phyloP scores from a whole-genome alignment of 345 rosid species.

The Hirschfeldia incana region DNA sequence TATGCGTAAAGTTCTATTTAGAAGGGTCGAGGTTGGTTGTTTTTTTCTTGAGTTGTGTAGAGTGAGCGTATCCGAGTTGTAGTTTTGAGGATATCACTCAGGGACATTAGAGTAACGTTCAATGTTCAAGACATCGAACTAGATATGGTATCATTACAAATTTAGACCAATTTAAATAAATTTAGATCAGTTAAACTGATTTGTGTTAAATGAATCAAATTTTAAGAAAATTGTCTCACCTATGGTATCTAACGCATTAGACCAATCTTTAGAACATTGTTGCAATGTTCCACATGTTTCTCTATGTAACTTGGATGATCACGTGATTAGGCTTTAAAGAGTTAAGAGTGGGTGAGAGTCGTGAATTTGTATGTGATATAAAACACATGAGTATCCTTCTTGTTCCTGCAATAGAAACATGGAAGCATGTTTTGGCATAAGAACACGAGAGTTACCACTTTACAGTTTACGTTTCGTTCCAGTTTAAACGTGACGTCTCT shows the following conservation, averaged over 20 bases:
- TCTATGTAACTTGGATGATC: constrained; percentile 2
- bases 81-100: too few relatives aligned
- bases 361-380: constrained; percentile 9
- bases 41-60: too few relatives aligned
- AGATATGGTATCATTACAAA: too few relatives aligned
- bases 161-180: too few relatives aligned
- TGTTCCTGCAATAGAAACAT: constrained; percentile 1
- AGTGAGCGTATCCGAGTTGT: too few relatives aligned
- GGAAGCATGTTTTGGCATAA: constrained; percentile 25
- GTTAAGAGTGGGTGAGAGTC: background rate
- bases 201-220: too few relatives aligned
- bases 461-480: background rate
- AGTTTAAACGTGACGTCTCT: background rate
- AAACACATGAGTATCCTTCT: constrained; percentile 16
- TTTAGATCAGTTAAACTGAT: too few relatives aligned
- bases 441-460: constrained; percentile 1
- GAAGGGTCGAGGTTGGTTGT: background rate
- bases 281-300: constrained; percentile 2
- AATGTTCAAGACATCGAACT: background rate
- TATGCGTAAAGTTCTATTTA: background rate
- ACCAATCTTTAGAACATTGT: too few relatives aligned
- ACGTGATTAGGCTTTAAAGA: constrained; percentile 6
- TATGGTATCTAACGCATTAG: too few relatives aligned
- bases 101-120: too few relatives aligned
- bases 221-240: too few relatives aligned